A percentile compares a stretch with the other conserved stretches of the same genome.
Evolutionary conservation across 805 yeast species (phyloP).

Genomic region (Lachancea quebecensis): DNA sequence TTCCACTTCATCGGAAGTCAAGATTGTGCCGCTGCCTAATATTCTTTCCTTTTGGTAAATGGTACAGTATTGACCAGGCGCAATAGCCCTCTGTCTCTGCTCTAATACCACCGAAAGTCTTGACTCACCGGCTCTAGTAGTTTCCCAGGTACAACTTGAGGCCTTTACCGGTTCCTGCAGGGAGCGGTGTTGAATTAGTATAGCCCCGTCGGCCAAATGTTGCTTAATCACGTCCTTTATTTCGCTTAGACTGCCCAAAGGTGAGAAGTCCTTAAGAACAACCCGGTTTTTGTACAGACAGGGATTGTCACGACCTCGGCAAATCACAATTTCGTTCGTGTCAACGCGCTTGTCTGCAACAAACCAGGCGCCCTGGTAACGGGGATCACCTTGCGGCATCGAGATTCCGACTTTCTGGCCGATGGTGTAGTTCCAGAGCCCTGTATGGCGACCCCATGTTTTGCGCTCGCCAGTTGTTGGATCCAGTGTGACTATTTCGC

Average conservation of each 20-base stretch:
- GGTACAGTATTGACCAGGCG: constrained; percentile 84
- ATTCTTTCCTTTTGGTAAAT: constrained; percentile 61
- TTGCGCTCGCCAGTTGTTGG: constrained; percentile 49
- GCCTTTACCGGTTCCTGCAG: constrained; percentile 53
- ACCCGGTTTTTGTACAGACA: constrained; percentile 44
- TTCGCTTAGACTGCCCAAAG: constrained; percentile 5
- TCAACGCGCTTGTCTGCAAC: constrained; percentile 62
- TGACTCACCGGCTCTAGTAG: neutral
- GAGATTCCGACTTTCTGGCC: constrained; percentile 72
- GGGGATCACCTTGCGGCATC: constrained; percentile 85
- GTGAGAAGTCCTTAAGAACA: constrained; percentile 34
- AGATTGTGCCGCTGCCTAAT: constrained; percentile 51
- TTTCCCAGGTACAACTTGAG: constrained; percentile 13
- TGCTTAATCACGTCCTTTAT: constrained; percentile 1
- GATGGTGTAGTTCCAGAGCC: constrained; percentile 91
- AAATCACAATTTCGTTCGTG: constrained; percentile 72
- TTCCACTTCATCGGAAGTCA: neutral
- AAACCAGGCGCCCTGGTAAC: constrained; percentile 76
- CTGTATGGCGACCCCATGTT: constrained; percentile 75
- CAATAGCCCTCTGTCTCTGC: constrained; percentile 59
- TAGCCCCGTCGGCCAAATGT: constrained; percentile 6
- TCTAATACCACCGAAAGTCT: constrained; percentile 35
- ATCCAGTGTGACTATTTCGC: constrained; percentile 54
- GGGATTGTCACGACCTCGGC: constrained; percentile 56
- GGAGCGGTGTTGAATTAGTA: constrained; percentile 65